phyloP scores from a whole-genome alignment of 1,284 basidiomycete genomes.

The Microbotryomycetes sp. region DNA sequence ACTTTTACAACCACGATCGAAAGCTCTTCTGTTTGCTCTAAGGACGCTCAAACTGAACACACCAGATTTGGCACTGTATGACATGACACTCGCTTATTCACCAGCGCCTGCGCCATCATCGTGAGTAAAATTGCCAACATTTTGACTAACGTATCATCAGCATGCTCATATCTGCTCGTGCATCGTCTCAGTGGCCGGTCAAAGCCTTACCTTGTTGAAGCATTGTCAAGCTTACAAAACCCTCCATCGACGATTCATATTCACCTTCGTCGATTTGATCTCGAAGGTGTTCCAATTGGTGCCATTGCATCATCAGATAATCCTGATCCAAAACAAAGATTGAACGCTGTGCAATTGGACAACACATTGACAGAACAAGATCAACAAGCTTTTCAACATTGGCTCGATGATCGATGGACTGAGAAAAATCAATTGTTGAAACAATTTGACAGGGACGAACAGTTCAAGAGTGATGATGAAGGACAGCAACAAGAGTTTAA shows the following conservation, averaged over 20 bases:
- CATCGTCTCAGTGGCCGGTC: conserved; percentile 55
- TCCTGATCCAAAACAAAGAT: not conserved
- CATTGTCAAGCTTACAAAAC: conserved; percentile 59
- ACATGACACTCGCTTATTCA: conserved; percentile 83
- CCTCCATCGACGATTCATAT: conserved; percentile 79
- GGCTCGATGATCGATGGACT: conserved; percentile 72
- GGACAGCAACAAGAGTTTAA: conserved; percentile 2
- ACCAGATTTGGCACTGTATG: conserved; percentile 73
- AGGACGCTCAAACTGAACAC: conserved; percentile 71
- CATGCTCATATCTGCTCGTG: conserved; percentile 69
- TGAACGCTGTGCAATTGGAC: not conserved
- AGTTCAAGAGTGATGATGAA: conserved; percentile 28
- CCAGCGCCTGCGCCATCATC: conserved; percentile 52
- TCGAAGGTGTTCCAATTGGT: conserved; percentile 38
- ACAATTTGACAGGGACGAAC: conserved; percentile 49
- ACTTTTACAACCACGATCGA: conserved; percentile 77
- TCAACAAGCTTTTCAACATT: conserved; percentile 64
- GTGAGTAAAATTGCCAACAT: conserved; percentile 43
- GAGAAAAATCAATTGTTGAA: conserved; percentile 72
- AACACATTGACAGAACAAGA: conserved; percentile 60
- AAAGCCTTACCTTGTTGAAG: conserved; percentile 47
- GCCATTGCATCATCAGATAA: not conserved
- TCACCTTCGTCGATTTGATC: conserved; percentile 70
- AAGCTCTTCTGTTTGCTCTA: conserved; percentile 78
- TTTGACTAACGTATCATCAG: conserved; percentile 13